Evolutionary conservation across 225 moss, liverwort and hornwort species (phyloP).

Genomic region (Ulota crispa): DNA sequence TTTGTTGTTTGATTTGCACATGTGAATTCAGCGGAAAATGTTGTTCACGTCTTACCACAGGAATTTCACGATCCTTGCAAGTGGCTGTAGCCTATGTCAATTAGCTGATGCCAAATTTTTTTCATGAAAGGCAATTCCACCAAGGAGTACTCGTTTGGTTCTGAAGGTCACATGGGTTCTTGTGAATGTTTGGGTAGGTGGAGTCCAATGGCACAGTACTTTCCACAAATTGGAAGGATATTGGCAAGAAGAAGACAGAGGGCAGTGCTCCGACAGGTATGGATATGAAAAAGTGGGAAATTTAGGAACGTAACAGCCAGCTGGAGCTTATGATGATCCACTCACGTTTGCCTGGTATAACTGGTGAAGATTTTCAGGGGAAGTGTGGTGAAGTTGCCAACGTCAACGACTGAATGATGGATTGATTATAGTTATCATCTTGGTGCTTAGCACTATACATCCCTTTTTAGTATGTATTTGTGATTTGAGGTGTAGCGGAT

Average conservation of each 20-base stretch:
- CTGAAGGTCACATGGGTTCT: neutral
- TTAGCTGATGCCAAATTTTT: neutral
- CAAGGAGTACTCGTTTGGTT: neutral
- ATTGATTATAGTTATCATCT: slow-evolving; percentile 1
- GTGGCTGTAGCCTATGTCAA: neutral
- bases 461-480: slow-evolving; percentile 21
- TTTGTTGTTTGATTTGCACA: neutral
- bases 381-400: slow-evolving; percentile 5
- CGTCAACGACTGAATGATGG: neutral
- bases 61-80: neutral
- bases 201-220: slow-evolving; percentile 98
- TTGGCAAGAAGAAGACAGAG: slow-evolving; percentile 85
- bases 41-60: neutral
- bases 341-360: slow-evolving; percentile 3
- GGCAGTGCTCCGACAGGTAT: slow-evolving; percentile 94
- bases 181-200: slow-evolving; percentile 57
- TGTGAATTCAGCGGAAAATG: slow-evolving; percentile 2
- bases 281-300: slow-evolving; percentile 97
- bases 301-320: slow-evolving; percentile 21
- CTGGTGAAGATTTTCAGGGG: slow-evolving; percentile 3
- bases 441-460: slow-evolving; percentile 11
- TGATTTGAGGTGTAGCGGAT: slow-evolving; percentile 20
- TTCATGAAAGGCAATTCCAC: neutral
- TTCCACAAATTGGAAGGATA: slow-evolving; percentile 99
- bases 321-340: neutral